phyloP scores from a whole-genome alignment of 2,329 filamentous ascomycete genomes.

The Fonsecaea pedrosoi region DNA sequence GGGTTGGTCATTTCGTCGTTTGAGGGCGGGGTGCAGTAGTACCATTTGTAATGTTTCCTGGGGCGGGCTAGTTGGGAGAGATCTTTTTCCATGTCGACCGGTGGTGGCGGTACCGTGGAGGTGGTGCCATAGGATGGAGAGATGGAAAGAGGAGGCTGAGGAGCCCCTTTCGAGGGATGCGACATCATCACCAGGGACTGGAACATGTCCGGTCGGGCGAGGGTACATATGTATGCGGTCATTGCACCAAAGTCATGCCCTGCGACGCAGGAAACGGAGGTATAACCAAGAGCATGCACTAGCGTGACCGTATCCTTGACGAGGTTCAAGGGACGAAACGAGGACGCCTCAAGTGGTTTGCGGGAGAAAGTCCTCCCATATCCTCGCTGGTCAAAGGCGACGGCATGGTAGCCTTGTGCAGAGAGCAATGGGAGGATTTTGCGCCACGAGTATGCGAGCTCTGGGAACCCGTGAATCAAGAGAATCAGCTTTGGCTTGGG shows the following conservation, averaged over 20 bases:
- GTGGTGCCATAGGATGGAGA: constrained; percentile 42
- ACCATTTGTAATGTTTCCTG: constrained; percentile 74
- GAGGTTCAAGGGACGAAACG: constrained; percentile 64
- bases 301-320: constrained; percentile 68
- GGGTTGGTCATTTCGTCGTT: constrained; percentile 47
- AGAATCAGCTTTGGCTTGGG: constrained; percentile 37
- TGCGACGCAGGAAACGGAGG: constrained; percentile 63
- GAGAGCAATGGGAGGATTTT: constrained; percentile 67
- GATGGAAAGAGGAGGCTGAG: constrained; percentile 56
- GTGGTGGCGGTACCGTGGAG: constrained; percentile 26
- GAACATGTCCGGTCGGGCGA: constrained; percentile 71
- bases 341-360: constrained; percentile 47
- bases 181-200: constrained; percentile 67
- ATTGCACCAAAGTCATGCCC: constrained; percentile 73
- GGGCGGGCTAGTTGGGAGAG: constrained; percentile 58
- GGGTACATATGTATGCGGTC: constrained; percentile 63
- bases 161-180: constrained; percentile 66
- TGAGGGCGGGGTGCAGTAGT: constrained; percentile 49
- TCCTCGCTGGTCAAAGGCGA: constrained; percentile 72
- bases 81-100: constrained; percentile 37
- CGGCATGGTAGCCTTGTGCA: constrained; percentile 66
- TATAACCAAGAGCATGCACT: constrained; percentile 67
- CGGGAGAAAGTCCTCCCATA: constrained; percentile 68
- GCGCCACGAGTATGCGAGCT: constrained; percentile 73
- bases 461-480: constrained; percentile 63